Conservation (phyloP, 805 yeast genomes). For the Saccharomycopsis selenospora region DNA sequence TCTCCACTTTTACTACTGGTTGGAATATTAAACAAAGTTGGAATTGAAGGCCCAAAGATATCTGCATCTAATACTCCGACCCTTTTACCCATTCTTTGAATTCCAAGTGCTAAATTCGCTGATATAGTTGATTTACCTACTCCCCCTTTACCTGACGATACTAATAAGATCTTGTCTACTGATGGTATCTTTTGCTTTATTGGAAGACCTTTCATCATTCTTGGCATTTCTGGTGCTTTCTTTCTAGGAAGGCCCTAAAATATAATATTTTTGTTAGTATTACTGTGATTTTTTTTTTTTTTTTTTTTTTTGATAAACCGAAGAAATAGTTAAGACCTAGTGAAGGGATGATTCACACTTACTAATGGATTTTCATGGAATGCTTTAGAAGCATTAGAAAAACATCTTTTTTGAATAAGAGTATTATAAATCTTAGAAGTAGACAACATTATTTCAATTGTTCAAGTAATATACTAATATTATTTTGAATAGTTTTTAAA, state of each 20-base stretch:
- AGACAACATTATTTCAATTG: no score
- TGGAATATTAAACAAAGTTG: slow-evolving; percentile 54
- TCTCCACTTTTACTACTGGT: neutral
- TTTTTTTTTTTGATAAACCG: no score
- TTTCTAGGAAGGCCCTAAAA: slow-evolving; percentile 36
- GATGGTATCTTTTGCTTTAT: slow-evolving; percentile 47
- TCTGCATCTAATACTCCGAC: slow-evolving; percentile 76
- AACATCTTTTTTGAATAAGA: neutral
- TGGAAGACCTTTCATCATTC: slow-evolving; percentile 49
- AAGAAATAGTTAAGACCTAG: no score
- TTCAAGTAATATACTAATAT: no score
- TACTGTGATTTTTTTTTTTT: neutral
- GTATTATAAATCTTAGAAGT: no score
- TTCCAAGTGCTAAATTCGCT: slow-evolving; percentile 59
- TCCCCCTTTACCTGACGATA: slow-evolving; percentile 83
- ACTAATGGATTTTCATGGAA: slow-evolving; percentile 49
- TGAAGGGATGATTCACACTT: slow-evolving; percentile 29
- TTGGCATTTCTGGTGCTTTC: slow-evolving; percentile 29
- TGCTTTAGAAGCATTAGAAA: neutral
- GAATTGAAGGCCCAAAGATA: slow-evolving; percentile 79
- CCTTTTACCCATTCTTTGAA: slow-evolving; percentile 44
- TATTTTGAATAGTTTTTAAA: no score
- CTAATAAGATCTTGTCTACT: slow-evolving; percentile 61
- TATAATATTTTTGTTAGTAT: slow-evolving; percentile 21
- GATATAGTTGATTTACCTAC: slow-evolving; percentile 89